Conservation (phyloP, 164 flowering plant species). For the Brasenia schreberi region DNA sequence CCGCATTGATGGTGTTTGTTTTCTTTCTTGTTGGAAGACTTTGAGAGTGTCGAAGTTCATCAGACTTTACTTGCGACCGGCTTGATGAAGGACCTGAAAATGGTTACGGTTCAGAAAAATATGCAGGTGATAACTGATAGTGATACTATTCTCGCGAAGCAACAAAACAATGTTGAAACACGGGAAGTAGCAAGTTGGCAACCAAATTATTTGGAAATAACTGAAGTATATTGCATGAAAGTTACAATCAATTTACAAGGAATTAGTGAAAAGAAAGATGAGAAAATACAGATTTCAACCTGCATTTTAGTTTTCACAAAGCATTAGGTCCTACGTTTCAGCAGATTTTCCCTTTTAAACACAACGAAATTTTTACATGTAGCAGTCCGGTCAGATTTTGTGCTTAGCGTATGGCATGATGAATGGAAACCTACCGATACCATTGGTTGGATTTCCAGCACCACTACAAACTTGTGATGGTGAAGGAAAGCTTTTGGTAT, state of each 20-base stretch:
- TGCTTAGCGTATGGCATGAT: background rate
- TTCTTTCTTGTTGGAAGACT: background rate
- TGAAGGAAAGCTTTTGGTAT: slow-evolving; percentile 29
- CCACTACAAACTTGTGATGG: slow-evolving; percentile 11
- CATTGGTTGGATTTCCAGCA: slow-evolving; percentile 29
- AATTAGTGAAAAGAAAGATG: background rate
- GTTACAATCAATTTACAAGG: background rate
- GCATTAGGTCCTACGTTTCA: background rate
- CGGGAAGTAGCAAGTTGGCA: too few species aligned
- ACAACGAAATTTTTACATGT: background rate
- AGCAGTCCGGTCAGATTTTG: background rate
- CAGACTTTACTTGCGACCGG: slow-evolving; percentile 7
- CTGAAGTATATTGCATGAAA: background rate
- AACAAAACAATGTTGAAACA: background rate
- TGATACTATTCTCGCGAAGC: background rate
- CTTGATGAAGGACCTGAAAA: slow-evolving; percentile 11
- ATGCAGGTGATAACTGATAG: slow-evolving; percentile 1
- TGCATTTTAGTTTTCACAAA: too few species aligned
- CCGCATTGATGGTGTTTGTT: slow-evolving; percentile 5
- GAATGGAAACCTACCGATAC: slow-evolving; percentile 22
- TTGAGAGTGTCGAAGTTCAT: background rate
- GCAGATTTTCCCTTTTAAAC: background rate
- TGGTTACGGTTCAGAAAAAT: slow-evolving; percentile 9
- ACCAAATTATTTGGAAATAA: too few species aligned
- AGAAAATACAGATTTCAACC: background rate